Conservation (phyloP, 208 protist genomes). For the Acanthamoeba triangularis region DNA sequence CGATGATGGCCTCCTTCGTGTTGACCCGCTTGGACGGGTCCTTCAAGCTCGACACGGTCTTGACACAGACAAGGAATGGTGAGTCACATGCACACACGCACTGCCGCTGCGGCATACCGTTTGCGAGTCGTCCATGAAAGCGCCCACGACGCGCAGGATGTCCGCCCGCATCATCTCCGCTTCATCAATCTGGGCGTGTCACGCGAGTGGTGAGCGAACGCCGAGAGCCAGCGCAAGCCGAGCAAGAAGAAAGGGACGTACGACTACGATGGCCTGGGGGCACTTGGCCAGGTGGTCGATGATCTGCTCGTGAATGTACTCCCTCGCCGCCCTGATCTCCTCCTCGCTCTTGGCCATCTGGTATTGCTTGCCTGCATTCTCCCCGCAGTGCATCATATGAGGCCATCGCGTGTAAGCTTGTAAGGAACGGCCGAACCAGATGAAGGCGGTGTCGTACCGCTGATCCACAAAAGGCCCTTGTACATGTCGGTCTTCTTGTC, state of each 20-base stretch:
- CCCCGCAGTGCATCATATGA: not conserved
- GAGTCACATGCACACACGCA: not conserved
- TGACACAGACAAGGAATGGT: no score
- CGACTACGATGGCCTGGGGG: conserved; percentile 3
- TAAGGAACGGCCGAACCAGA: not conserved
- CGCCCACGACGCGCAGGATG: conserved; percentile 31
- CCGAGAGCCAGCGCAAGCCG: not conserved
- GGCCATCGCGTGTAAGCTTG: not conserved
- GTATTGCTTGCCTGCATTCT: conserved; percentile 28
- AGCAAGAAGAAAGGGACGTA: not conserved
- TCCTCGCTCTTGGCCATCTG: conserved; percentile 35
- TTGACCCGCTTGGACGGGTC: not conserved
- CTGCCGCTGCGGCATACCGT: not conserved
- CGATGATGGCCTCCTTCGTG: conserved; percentile 52
- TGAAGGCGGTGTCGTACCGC: not conserved
- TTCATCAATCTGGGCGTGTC: conserved; percentile 29
- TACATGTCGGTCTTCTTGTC: conserved; percentile 8
- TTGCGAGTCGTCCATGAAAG: conserved; percentile 54
- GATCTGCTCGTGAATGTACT: conserved; percentile 48
- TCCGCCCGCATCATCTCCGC: conserved; percentile 49
- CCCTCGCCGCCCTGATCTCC: not conserved
- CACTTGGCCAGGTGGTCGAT: conserved; percentile 7
- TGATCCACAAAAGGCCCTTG: conserved; percentile 56
- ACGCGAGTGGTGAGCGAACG: not conserved
- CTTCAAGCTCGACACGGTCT: not conserved